phyloP scores from a whole-genome alignment of 108 stramenopile species.

The Nitzschia sp. region DNA sequence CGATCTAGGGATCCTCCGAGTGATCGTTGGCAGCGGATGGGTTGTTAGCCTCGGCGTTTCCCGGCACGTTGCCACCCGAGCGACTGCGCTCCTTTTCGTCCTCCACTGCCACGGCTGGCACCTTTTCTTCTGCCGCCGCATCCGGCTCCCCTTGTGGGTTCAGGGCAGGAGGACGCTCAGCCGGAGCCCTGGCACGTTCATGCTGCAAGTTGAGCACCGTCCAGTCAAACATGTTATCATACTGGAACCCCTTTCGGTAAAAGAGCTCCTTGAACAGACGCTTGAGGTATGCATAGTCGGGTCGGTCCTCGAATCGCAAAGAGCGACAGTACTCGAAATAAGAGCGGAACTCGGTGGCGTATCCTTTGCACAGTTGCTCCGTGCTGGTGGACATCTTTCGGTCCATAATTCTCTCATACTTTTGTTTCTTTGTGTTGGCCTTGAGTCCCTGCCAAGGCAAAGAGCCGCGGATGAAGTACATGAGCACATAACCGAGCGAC shows the following conservation, averaged over 20 bases:
- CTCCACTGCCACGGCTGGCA: neutral
- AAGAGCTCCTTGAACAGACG: constrained; percentile 95
- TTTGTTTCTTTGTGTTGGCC: constrained; percentile 99
- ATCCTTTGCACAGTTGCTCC: constrained; percentile 99
- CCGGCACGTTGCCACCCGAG: constrained; percentile 13
- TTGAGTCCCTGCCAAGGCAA: constrained; percentile 99
- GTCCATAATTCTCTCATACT: constrained; percentile 99
- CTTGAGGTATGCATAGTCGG: constrained; percentile 99
- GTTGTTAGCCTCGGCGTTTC: no score
- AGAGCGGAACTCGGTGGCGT: constrained; percentile 98
- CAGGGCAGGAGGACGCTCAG: constrained; percentile 54
- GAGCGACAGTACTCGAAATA: constrained; percentile 99
- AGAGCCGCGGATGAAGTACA: constrained; percentile 99
- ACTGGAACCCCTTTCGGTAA: constrained; percentile 98
- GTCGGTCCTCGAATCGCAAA: constrained; percentile 98
- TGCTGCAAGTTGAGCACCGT: constrained; percentile 94
- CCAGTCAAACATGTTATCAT: constrained; percentile 99
- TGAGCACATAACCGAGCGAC: constrained; percentile 98
- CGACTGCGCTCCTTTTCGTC: constrained; percentile 25
- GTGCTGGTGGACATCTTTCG: constrained; percentile 98
- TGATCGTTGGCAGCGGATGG: no score
- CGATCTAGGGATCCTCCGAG: no score
- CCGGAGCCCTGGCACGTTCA: constrained; percentile 76
- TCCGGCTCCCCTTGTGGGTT: constrained; percentile 20
- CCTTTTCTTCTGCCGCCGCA: constrained; percentile 1